These are phyloP conservation scores for Huntiella abstrusa DNA, from an alignment of 2,329 filamentous ascomycete species.

Conservation along the genomic window DNA sequence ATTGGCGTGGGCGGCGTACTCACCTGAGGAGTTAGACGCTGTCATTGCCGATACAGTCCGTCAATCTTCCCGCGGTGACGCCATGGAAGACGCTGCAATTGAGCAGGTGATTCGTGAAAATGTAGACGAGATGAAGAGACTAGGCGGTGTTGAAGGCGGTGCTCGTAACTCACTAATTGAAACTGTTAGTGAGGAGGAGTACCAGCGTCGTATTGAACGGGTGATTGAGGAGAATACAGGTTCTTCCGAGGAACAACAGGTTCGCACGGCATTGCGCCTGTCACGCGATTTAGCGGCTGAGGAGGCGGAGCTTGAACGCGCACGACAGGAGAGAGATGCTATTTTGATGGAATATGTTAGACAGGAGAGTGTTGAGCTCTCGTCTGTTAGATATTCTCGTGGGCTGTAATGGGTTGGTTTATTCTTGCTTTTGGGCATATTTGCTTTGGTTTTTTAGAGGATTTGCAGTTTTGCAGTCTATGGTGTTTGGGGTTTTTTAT, in stretches of 20 bases:
- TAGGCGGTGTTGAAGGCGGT: neutral
- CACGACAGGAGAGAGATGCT: constrained; percentile 1
- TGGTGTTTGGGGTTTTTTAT: too few species aligned
- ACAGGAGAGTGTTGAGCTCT: constrained; percentile 1
- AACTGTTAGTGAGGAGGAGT: neutral
- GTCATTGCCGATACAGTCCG: neutral
- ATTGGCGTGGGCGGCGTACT: neutral
- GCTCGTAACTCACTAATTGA: neutral
- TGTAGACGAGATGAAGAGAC: neutral
- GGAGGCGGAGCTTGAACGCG: neutral
- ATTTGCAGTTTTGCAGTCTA: too few species aligned
- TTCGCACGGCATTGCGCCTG: neutral
- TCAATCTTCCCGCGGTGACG: constrained; percentile 1
- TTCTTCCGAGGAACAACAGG: neutral
- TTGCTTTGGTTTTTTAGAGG: too few species aligned
- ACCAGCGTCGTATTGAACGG: constrained; percentile 1
- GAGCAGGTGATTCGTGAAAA: constrained; percentile 5
- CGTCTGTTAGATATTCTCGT: too few species aligned
- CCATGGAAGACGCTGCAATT: constrained; percentile 4
- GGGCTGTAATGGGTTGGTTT: too few species aligned
- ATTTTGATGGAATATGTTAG: constrained; percentile 6
- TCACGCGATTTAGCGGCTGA: neutral
- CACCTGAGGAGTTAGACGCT: neutral
- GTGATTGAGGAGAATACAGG: neutral
- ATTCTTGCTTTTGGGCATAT: too few species aligned